Evolutionary conservation across 805 yeast species (phyloP).

Genomic region (Metschnikowia kunwiensis): DNA sequence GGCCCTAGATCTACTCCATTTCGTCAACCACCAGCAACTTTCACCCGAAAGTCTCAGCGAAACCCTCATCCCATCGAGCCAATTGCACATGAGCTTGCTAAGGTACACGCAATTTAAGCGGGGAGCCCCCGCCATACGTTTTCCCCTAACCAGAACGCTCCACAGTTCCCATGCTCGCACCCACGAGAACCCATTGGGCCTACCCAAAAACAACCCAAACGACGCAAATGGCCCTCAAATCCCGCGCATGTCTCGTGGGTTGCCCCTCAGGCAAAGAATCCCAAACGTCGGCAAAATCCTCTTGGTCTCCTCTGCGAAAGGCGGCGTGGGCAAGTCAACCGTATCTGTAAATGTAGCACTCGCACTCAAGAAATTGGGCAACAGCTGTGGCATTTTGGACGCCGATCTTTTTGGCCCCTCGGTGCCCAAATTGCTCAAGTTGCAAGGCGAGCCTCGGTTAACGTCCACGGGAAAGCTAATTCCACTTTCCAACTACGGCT

Average conservation of each 20-base stretch:
- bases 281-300: slow-evolving; percentile 61
- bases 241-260: slow-evolving; percentile 44
- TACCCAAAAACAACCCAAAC: slow-evolving; percentile 26
- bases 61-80: no score
- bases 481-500: slow-evolving; percentile 71
- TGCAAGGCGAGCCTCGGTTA: slow-evolving; percentile 67
- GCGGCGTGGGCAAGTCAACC: slow-evolving; percentile 81
- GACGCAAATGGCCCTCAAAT: slow-evolving; percentile 9
- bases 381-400: slow-evolving; percentile 67
- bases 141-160: no score
- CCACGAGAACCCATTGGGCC: slow-evolving; percentile 42
- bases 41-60: no score
- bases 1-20: no score
- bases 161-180: not conserved
- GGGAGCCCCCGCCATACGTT: no score
- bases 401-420: slow-evolving; percentile 87
- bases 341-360: slow-evolving; percentile 68
- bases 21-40: no score
- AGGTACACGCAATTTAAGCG: no score
- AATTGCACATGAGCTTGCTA: no score
- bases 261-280: slow-evolving; percentile 54
- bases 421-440: slow-evolving; percentile 66
- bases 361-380: slow-evolving; percentile 51
- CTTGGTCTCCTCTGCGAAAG: slow-evolving; percentile 72
- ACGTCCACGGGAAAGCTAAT: slow-evolving; percentile 50